Base-by-base conservation (phyloP, 768 basidiomycete species). In the Agaricus bisporus region DNA sequence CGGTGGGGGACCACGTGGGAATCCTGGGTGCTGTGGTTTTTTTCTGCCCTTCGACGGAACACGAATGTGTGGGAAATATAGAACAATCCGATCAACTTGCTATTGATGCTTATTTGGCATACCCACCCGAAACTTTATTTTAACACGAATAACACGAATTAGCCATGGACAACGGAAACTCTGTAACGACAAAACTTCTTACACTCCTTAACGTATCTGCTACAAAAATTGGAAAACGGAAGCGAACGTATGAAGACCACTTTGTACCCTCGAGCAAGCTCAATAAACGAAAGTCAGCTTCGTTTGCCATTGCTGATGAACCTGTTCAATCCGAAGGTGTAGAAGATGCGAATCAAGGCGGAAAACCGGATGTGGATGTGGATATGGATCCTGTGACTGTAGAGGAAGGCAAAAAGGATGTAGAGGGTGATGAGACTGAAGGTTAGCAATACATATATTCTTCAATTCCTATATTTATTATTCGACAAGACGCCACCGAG, bases 161-260 rank as follows among this genome's bases (percentile, higher is more conserved):
- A 25, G n/a, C 44, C 12, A 71, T 72, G 67, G 69, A 69, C 66
- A 68, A 71, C 64, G 68, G 65, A 36, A 83, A 81, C 49, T 68
- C 76, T 3, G 81, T 85, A 9, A 90, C 83, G 1, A 91, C 90
- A 42, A 84, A 83, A 47, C 81, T 97, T 1, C 69, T 97, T 26
- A 95, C 94, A 0, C 80, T 97, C 1, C 75, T 97, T 4, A 98
- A 97, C 64, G 88, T 94, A 3, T 91, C 91, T 32, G 89, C 91
- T 0, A 82, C 85, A 3, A 92, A 85, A 63, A 70, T 79, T 3
- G 72, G 73, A 26, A 91, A 86, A 62, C 70, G 80, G 22, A 82
- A 79, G 61, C 65, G 70, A 47, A 63, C 60, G 6, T 67, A 78
- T 22, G 73, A 77, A 20, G 74, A 76, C 5, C 28, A 48, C 28